Evolutionary conservation across 129 eudicot species (phyloP).

Genomic region (Tagetes erecta): DNA sequence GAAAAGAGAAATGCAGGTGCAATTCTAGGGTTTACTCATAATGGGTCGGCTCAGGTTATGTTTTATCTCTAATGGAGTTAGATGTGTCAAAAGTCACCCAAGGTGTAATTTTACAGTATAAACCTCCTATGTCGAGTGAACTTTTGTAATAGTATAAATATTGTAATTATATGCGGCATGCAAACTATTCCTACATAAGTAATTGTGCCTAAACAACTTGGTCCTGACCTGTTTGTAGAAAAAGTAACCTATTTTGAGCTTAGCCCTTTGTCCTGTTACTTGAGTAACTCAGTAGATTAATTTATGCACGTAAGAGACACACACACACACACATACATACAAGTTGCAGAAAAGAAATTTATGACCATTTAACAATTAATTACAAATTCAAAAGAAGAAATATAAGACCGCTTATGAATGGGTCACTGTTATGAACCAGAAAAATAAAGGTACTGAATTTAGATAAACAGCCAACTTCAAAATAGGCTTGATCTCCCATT

Average conservation of each 20-base stretch:
- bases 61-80: not conserved
- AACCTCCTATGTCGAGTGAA: not conserved
- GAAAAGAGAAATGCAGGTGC: not conserved
- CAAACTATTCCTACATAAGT: not conserved
- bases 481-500: too few relatives aligned
- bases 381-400: not conserved
- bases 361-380: not conserved
- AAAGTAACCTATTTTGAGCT: not conserved
- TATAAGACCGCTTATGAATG: too few relatives aligned
- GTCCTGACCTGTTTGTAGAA: not conserved
- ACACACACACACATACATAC: too few relatives aligned
- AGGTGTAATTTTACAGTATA: not conserved
- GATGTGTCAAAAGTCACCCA: not conserved
- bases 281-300: not conserved
- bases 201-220: not conserved
- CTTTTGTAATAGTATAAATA: not conserved
- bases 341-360: not conserved
- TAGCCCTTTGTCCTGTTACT: not conserved
- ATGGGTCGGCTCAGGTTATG: not conserved
- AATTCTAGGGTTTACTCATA: not conserved
- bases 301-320: not conserved
- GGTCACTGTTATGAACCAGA: too few relatives aligned
- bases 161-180: not conserved
- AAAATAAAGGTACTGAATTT: too few relatives aligned
- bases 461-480: too few relatives aligned